phyloP scores from a whole-genome alignment of 148 eudicot genomes.

The Heliosperma pusillum region DNA sequence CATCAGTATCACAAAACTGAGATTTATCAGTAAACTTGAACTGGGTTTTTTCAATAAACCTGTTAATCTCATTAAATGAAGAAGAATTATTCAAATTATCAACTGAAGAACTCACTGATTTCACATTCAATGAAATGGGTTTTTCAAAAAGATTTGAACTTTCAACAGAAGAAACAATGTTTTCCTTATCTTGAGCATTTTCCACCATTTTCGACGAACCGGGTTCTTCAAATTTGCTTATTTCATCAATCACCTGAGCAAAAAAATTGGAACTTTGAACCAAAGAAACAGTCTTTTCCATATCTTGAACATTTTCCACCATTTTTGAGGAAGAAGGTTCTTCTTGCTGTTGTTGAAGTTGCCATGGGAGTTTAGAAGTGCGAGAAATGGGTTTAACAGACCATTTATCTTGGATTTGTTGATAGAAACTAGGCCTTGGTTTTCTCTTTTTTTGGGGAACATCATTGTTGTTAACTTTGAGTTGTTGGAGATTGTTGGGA shows the following conservation, averaged over 20 bases:
- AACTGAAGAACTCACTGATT: slow-evolving; percentile 23
- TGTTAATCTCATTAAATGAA: slow-evolving; percentile 44
- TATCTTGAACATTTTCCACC: slow-evolving; percentile 5
- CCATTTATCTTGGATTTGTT: slow-evolving; percentile 84
- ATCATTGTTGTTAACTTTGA: slow-evolving; percentile 12
- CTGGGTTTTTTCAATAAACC: slow-evolving; percentile 19
- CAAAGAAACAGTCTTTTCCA: not conserved
- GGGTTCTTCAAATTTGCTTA: slow-evolving; percentile 13
- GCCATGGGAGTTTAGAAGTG: slow-evolving; percentile 69
- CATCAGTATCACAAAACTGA: slow-evolving; percentile 17
- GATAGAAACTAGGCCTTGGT: slow-evolving; percentile 76
- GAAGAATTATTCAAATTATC: slow-evolving; percentile 27
- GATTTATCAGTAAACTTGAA: too few species aligned
- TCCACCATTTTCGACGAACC: too few species aligned
- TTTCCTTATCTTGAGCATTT: too few species aligned
- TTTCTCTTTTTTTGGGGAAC: slow-evolving; percentile 50
- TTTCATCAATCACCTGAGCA: not conserved
- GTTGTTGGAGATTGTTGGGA: slow-evolving; percentile 21
- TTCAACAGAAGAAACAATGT: too few species aligned
- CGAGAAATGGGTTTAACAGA: slow-evolving; percentile 43
- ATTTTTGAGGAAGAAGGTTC: not conserved
- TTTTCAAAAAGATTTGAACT: too few species aligned
- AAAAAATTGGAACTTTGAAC: slow-evolving; percentile 5
- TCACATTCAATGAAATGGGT: slow-evolving; percentile 20
- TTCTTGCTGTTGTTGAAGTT: slow-evolving; percentile 27